Evolutionary conservation across 2,329 filamentous ascomycete species (phyloP).

Genomic region (Mycosphaerelloides madeirae): DNA sequence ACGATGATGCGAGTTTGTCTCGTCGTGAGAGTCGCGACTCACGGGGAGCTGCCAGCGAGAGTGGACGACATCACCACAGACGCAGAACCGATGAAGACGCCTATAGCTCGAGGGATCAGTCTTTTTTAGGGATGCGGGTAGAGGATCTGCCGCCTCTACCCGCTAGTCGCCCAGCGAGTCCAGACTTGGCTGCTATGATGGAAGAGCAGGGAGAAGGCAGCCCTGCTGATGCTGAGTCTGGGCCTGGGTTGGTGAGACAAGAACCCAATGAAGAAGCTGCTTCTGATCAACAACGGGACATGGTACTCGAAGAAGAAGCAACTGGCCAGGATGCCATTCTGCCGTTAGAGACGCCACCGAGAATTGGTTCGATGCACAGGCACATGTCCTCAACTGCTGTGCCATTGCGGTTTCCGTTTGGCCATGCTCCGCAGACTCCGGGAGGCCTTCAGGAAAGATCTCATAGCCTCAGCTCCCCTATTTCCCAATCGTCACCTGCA

Average conservation of each 20-base stretch:
- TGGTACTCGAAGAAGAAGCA: too few relatives aligned
- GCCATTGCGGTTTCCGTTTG: constrained; percentile 32
- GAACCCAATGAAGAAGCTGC: not conserved
- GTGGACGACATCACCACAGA: constrained; percentile 19
- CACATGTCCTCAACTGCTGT: constrained; percentile 32
- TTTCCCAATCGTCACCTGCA: constrained; percentile 5
- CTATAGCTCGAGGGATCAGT: constrained; percentile 35
- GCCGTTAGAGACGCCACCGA: constrained; percentile 10
- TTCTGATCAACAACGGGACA: too few relatives aligned
- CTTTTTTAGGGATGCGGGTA: constrained; percentile 63
- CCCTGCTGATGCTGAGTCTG: constrained; percentile 29
- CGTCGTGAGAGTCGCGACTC: constrained; percentile 16
- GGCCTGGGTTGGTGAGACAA: constrained; percentile 19
- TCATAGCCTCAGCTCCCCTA: constrained; percentile 27
- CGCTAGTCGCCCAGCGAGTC: constrained; percentile 28
- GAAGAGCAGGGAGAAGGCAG: constrained; percentile 32
- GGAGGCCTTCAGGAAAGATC: constrained; percentile 23
- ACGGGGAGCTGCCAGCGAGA: constrained; percentile 16
- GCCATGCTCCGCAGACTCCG: constrained; percentile 28
- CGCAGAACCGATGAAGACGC: constrained; percentile 23
- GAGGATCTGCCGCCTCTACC: constrained; percentile 52
- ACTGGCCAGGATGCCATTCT: too few relatives aligned
- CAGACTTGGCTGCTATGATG: constrained; percentile 22
- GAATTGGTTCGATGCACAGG: constrained; percentile 14
- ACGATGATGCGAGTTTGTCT: constrained; percentile 19